Percentiles rank a stretch among this genome's conserved stretches.
These are phyloP conservation scores for Phoma herbarum DNA, from an alignment of 2,329 filamentous ascomycete species.

Conservation along the genomic window DNA sequence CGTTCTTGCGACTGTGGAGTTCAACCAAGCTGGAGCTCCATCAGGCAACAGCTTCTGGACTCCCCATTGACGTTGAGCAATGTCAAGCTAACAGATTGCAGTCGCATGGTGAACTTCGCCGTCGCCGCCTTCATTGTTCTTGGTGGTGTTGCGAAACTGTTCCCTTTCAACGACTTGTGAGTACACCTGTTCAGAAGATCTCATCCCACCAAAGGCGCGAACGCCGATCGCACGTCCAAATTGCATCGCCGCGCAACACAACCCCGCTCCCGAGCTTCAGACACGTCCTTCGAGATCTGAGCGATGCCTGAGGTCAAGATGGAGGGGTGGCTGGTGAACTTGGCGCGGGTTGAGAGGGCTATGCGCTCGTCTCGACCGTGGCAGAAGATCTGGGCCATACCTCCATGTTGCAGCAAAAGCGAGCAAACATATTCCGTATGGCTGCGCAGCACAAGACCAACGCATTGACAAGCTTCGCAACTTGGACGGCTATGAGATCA, in stretches of 20 bases:
- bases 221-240: not conserved
- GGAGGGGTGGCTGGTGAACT: not conserved
- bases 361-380: not conserved
- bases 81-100: constrained; percentile 53
- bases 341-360: too few relatives aligned
- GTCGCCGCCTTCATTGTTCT: constrained; percentile 87
- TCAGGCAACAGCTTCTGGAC: constrained; percentile 27
- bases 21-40: constrained; percentile 21
- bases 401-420: too few relatives aligned
- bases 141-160: constrained; percentile 80
- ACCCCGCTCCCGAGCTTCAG: not conserved
- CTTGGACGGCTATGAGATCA: not conserved
- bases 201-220: constrained; percentile 11
- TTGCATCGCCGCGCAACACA: not conserved
- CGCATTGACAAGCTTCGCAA: not conserved
- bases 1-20: constrained; percentile 52
- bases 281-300: not conserved
- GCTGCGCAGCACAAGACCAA: not conserved
- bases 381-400: not conserved
- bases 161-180: constrained; percentile 56
- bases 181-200: constrained; percentile 28
- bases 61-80: constrained; percentile 16
- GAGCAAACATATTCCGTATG: too few relatives aligned
- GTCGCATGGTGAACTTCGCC: constrained; percentile 92
- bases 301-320: not conserved